These are phyloP conservation scores for Coemansia sp. DNA, from an alignment of 192 early-diverging fungal genomes.

Conservation along the genomic window DNA sequence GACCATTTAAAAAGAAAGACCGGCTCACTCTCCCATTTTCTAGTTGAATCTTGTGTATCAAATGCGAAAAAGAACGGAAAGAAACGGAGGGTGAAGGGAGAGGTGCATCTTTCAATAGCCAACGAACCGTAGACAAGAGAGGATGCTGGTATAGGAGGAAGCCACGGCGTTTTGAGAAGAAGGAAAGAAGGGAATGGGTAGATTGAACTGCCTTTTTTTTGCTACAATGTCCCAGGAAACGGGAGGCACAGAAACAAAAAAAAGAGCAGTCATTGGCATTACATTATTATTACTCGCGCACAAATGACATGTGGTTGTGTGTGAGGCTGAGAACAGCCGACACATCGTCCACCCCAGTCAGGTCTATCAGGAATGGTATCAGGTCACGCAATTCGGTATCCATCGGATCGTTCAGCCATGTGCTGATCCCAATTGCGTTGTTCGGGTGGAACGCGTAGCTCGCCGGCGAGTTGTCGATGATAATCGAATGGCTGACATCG, in stretches of 20 bases:
- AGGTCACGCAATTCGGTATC: slow-evolving; percentile 95
- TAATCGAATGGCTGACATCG: slow-evolving; percentile 78
- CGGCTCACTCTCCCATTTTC: too few relatives aligned
- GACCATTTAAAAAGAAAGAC: too few relatives aligned
- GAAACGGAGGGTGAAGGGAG: too few relatives aligned
- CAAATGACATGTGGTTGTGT: slow-evolving; percentile 45
- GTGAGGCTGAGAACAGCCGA: slow-evolving; percentile 67
- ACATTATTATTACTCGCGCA: slow-evolving; percentile 17
- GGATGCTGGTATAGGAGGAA: too few relatives aligned
- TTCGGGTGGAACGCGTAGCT: slow-evolving; percentile 93
- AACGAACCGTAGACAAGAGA: too few relatives aligned
- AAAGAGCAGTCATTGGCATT: not conserved
- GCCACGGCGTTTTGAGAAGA: too few relatives aligned
- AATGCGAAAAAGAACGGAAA: too few relatives aligned
- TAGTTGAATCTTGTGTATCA: too few relatives aligned
- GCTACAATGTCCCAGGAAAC: slow-evolving; percentile 1
- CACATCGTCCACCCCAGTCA: slow-evolving; percentile 87
- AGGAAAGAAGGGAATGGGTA: not conserved
- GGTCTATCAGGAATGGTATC: slow-evolving; percentile 90
- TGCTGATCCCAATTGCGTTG: slow-evolving; percentile 94
- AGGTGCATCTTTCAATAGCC: too few relatives aligned
- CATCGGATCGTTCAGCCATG: slow-evolving; percentile 96
- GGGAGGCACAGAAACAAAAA: not conserved
- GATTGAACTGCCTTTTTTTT: not conserved
- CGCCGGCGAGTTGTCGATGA: slow-evolving; percentile 96